These are phyloP conservation scores for Apiospora marii DNA, from an alignment of 2,329 filamentous ascomycete species.

Conservation along the genomic window DNA sequence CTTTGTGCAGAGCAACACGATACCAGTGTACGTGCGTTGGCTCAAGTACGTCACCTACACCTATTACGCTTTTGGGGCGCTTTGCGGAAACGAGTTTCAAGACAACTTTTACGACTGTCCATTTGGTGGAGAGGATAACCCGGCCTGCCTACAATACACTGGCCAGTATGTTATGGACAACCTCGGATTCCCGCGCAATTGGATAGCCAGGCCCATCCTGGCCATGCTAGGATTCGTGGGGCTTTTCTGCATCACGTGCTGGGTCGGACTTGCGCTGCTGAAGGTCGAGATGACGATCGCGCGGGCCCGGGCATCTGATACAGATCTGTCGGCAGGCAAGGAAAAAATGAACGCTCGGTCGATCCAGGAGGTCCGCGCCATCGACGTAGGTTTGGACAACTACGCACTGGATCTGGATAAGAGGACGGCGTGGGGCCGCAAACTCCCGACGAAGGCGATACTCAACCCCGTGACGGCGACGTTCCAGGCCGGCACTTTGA, in stretches of 20 bases:
- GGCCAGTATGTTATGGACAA: slow-evolving; percentile 74
- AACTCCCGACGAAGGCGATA: slow-evolving; percentile 63
- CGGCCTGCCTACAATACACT: slow-evolving; percentile 72
- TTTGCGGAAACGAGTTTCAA: slow-evolving; percentile 76
- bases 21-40: slow-evolving; percentile 82
- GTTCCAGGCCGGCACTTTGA: slow-evolving; percentile 73
- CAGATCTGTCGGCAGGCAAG: slow-evolving; percentile 73
- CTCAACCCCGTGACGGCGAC: slow-evolving; percentile 71
- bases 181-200: slow-evolving; percentile 72
- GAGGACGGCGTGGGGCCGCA: slow-evolving; percentile 59
- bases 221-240: slow-evolving; percentile 67
- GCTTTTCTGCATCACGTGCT: slow-evolving; percentile 68
- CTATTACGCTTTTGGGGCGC: slow-evolving; percentile 75
- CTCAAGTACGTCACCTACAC: slow-evolving; percentile 72
- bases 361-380: slow-evolving; percentile 60
- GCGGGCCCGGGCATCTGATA: slow-evolving; percentile 64
- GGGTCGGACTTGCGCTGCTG: slow-evolving; percentile 68
- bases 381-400: slow-evolving; percentile 70
- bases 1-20: slow-evolving; percentile 76
- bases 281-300: slow-evolving; percentile 75
- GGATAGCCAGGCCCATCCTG: slow-evolving; percentile 73
- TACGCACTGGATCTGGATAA: slow-evolving; percentile 73
- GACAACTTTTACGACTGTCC: slow-evolving; percentile 79
- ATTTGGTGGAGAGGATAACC: slow-evolving; percentile 66
- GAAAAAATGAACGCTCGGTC: slow-evolving; percentile 69